Evolutionary conservation across 169 alveolate species (phyloP), one percentile per base, ranked within the genome.

Genomic region (Cryptosporidium ubiquitum): DNA sequence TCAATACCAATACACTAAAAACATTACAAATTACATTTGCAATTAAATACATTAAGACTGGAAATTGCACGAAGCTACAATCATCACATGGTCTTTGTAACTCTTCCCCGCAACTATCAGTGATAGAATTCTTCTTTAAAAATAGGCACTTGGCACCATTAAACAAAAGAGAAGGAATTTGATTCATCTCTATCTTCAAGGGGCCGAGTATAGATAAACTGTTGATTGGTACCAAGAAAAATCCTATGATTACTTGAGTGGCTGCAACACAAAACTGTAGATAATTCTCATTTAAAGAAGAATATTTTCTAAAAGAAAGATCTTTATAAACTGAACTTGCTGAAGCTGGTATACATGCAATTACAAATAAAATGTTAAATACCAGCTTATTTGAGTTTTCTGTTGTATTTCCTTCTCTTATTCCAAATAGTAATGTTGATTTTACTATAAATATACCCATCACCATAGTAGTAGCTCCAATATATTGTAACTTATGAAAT

Each of bases 301-400:
- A 69, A 5, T 84, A 85, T 79, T 79, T 42, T 31, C 93, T 73
- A 44, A 91, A 91, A 1, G 93, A 85, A 3, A 91, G 44, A 49
- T 91, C 93, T 61, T 91, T 91, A 51, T 47, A 86, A 29, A 91
- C 93, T 64, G 89, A 79, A 47, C 89, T 79, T 3, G 89, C 89
- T 29, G 89, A 79, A 16, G 89, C 89, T 14, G 89, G 89, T 3
- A 79, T 79, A 31, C 89, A 79, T n/a, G 79, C 55, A 33, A 79
- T 37, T 7, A 79, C 55, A 79, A 79, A 79, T 16, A 79, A 10
- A 60, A 79, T 40, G 31, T 79, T 79, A 35, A 79, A 79, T 64
- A 61, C 26, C 37, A 79, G 5, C 5, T 20, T 16, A 29, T 79
- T 79, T 3, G 89, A 79, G 0, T 47, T 64, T n/a, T 64, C 79